phyloP scores from a whole-genome alignment of 768 basidiomycete species.

The Mycena maculata region DNA sequence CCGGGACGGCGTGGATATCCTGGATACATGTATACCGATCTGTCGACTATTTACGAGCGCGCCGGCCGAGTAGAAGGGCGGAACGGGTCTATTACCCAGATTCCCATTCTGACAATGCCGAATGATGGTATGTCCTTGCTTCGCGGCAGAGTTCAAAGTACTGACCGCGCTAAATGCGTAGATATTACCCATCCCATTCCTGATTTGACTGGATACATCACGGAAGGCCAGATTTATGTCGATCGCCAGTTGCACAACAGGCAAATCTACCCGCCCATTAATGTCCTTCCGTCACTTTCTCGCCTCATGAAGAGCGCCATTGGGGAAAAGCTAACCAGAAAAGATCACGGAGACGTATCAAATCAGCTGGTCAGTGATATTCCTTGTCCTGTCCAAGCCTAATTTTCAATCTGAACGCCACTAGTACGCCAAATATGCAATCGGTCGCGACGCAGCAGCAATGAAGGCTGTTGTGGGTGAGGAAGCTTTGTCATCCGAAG shows the following conservation, averaged over 20 bases:
- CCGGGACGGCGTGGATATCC: conserved; percentile 99
- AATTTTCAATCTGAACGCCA: conserved; percentile 42
- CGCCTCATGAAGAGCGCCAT: conserved; percentile 99
- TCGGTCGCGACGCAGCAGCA: conserved; percentile 94
- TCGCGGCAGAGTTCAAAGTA: conserved; percentile 18
- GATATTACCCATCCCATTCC: conserved; percentile 99
- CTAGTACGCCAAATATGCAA: conserved; percentile 98
- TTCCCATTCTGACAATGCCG: conserved; percentile 99
- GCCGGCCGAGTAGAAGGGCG: conserved; percentile 97
- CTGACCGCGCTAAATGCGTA: conserved; percentile 46
- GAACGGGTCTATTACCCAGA: conserved; percentile 99
- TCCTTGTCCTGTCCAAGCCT: conserved; percentile 34
- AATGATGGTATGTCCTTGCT: conserved; percentile 86
- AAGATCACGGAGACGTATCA: conserved; percentile 99
- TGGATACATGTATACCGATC: conserved; percentile 98
- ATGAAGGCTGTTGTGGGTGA: conserved; percentile 99
- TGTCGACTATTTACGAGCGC: conserved; percentile 99
- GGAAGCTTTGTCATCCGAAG: conserved; percentile 93
- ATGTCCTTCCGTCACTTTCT: conserved; percentile 97
- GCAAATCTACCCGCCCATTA: conserved; percentile 99
- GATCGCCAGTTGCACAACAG: conserved; percentile 97
- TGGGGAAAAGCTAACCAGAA: conserved; percentile 95
- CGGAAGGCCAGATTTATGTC: conserved; percentile 98
- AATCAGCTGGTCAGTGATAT: conserved; percentile 86
- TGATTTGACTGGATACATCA: conserved; percentile 99